Base-by-base conservation (phyloP, 2,329 filamentous ascomycete genomes). In the Sarocladium kiliense region DNA sequence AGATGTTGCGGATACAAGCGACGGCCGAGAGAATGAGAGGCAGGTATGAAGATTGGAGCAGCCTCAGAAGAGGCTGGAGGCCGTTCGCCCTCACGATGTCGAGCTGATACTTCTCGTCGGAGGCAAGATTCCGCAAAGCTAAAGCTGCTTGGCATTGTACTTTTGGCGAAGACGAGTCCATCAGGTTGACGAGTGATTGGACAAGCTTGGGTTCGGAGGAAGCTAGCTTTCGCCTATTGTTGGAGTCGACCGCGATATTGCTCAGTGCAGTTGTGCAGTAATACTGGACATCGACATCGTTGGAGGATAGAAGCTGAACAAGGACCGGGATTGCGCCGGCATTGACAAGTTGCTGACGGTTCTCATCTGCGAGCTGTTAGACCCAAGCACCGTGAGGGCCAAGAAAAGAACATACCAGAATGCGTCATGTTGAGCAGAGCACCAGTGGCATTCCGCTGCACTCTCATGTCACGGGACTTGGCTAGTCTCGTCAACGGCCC, bases 401-500 rank as follows among this genome's bases (percentile, higher is more conserved):
- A 25, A 18, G 23, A 23, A 19, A n/a, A 27, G n/a, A 37, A 63
- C 81, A 58, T 83, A 96, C 91, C 91, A 60, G 92, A 97, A 76
- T 99, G 94, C 64, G 94, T 99, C 94, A 99, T 99, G 73, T 99
- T 99, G 61, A 99, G 81, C 56, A 99, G 77, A 45, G 94, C 94
- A 54, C 94, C 94, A 1, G 94, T 99, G 56, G 94, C 94, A 72
- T 99, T 99, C 61, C 94, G 84, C 75, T 99, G 94, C 49, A 99
- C 94, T 56, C 94, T 86, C 94, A 97, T 97, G 66, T 99, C 94
- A 72, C 95, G 93, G 21, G 94, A 97, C 73, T 96, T 97, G 59
- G 94, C 94, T 56, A 99, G 77, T 60, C 89, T 84, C 45, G 94
- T 99, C 63, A 99, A 77, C 9, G 94, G 94, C 7, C 88, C 90